Evolutionary conservation across 2,329 filamentous ascomycete genomes (phyloP), one percentile per base, ranked within the genome.

Genomic region (Diplodia scrobiculata): DNA sequence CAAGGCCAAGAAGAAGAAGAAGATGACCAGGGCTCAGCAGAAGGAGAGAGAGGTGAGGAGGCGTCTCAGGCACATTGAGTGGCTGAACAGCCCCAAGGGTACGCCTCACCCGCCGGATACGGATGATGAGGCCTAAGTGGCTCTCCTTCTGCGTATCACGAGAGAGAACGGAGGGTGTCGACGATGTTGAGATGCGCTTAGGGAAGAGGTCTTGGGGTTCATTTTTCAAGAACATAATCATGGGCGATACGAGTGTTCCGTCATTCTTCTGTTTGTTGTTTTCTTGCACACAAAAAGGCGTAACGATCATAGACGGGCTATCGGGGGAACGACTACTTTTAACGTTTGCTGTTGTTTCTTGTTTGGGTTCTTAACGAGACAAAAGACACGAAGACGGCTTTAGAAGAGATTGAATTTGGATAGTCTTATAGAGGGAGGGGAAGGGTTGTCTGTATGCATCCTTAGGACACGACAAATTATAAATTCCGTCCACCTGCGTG

Each of bases 21-120:
- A 99, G 91, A 87, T 95, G 87, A 99, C 95, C 66, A 91, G 96
- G 83, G 92, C 92, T 80, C 92, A 99, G 79, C 72, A 93, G 76
- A 99, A 99, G 86, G 95, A 99, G 78, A 85, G 90, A 21, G 94
- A 98, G 80, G 90, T 90, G 51, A 86, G 96, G 70, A 87, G 94
- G 71, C 86, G 95, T 72, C 82, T 98, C 79, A 87, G 95, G 73
- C 92, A 99, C 79, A 86, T 88, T 68, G 86, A 88, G 73, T 88
- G 86, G 84, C 82, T 96, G 72, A 94, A 92, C 80, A 91, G 86
- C 73, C 90, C 90, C 6, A 80, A 80, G 76, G 77, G 76, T 38
- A 79, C 77, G 38, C 77, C 77, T 32, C 73, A 77, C 64, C 76
- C 76, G 55, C 72, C 73, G 36, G 76, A 79, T 68, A 77, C 77